Base-by-base conservation (phyloP, 1,284 basidiomycete species). In the Leccinum cinnamomeum region DNA sequence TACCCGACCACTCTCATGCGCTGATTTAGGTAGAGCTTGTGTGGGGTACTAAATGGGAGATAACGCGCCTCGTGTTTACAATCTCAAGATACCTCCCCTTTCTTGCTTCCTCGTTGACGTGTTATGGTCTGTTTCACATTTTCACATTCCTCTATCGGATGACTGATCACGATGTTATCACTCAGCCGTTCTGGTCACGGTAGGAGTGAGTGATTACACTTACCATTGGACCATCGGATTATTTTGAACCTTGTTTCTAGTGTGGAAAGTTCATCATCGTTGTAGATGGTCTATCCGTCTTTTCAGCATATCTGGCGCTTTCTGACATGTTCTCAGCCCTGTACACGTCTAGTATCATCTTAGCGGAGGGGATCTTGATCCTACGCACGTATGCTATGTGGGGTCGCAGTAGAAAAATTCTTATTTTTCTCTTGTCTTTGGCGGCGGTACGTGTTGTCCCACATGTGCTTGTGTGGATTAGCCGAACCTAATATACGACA, bases 331-430 rank as follows among this genome's bases (percentile, higher is more conserved):
- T 35, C 35, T 35, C 35, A 35, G 35, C 35, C 35, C 35, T 35
- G 35, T 35, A 14, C 5, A 35, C 35, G 5, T 12, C 35, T 35
- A 12, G 35, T 35, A 35, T 35, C 5, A 35, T 35, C 12, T 35
- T 35, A 14, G 12, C 12, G 35, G 35, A 35, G 35, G 35, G 35
- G 35, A 12, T 35, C 35, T 35, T 35, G 35, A 35, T 35, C 35
- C 35, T 35, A 35, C 11, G 35, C 35, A 35, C 35, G 5, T 12
- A 35, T 35, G 35, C 35, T 18, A 55, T 73, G 50, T 72, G 72
- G 70, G 58, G 56, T 57, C 65, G 65, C 23, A 74, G 60, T 33
- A 65, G 51, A 59, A 63, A 39, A 8, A 48, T 72, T 5, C 69
- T 72, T 1, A 5, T 55, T 11, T 57, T 71, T 44, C 61, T 75